Evolutionary conservation across 164 flowering plant genomes (phyloP).

Genomic region (Piper betle): DNA sequence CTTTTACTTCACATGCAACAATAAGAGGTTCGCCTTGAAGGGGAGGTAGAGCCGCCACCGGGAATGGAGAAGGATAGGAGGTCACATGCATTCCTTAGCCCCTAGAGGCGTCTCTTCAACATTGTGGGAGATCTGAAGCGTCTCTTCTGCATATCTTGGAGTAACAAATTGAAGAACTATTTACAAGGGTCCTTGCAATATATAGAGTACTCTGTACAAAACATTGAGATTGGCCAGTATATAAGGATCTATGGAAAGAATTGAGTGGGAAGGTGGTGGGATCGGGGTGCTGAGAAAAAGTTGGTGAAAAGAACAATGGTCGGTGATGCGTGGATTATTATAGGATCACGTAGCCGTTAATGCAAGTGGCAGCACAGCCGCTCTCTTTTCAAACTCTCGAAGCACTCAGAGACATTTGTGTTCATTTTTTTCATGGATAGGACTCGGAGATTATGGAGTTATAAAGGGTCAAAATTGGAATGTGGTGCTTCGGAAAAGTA

Average conservation of each 20-base stretch:
- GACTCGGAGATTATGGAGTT: background rate
- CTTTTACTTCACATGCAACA: conserved; percentile 24
- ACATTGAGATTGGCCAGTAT: background rate
- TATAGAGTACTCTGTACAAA: background rate
- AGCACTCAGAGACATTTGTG: no score
- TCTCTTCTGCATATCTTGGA: conserved; percentile 22
- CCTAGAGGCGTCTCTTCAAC: conserved; percentile 21
- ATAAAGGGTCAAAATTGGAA: no score
- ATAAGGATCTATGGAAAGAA: background rate
- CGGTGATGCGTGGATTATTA: background rate
- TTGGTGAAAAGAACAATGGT: background rate
- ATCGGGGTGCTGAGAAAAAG: background rate
- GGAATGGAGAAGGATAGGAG: conserved; percentile 25
- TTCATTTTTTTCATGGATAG: background rate
- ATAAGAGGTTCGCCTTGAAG: conserved; percentile 22
- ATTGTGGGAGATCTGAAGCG: conserved; percentile 14
- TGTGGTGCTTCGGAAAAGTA: no score
- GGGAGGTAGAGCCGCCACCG: conserved; percentile 24
- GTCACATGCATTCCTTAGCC: conserved; percentile 29
- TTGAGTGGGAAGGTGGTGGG: background rate
- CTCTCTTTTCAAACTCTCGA: background rate
- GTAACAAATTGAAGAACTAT: background rate
- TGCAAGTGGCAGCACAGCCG: background rate
- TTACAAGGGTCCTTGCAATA: no score
- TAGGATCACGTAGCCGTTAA: conserved; percentile 2